Base-by-base conservation (phyloP, 495 filamentous ascomycete genomes). In the Penicillium roqueforti region DNA sequence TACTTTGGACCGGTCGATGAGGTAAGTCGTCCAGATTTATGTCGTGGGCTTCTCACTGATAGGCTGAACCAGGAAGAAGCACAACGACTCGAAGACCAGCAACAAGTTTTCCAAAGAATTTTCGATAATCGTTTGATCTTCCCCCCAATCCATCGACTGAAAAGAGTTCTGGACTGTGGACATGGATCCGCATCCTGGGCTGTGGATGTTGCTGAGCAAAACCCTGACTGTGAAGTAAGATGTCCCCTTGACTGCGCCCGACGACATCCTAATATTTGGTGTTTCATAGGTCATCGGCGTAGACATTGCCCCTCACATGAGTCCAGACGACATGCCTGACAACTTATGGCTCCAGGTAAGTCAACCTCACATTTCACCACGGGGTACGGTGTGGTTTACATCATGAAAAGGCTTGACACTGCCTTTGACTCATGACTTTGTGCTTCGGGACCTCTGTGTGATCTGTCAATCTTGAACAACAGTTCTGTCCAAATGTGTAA, bases 1-100 rank as follows among this genome's bases (percentile, higher is more conserved):
- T 92, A 90, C 60, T 87, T 90, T 58, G 83, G 84, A 29, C 92
- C 92, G 2, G 76, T 93, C 19, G 92, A 97, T 70, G 87, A 92
- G 74, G 92, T 95, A 78, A 67, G 75, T 34, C n/a, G 16, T n/a
- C 19, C 3, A 8, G 14, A 22, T 8, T 22, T 26, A 26, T 9
- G 23, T 38, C 40, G 11, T 26, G 13, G 38, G 19, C 14, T 40
- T 28, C 29, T n/a, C 14, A 38, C 59, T 70, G 48, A 69, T 52
- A 32, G 20, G 20, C 11, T 37, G n/a, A 42, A 40, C 13, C 57
- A 97, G 92, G 85, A 86, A 59, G 92, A 97, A 72, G 81, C 85
- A 54, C 83, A 92, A 41, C 81, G 90, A 44, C 78, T 93, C 31
- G 77, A 87, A 37, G 72, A 78, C 23, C 82, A 91, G 66, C 83